Evolutionary conservation across 805 yeast genomes (phyloP), one percentile per base, ranked within the genome.

Genomic region (Jamesozyma spencerorum): DNA sequence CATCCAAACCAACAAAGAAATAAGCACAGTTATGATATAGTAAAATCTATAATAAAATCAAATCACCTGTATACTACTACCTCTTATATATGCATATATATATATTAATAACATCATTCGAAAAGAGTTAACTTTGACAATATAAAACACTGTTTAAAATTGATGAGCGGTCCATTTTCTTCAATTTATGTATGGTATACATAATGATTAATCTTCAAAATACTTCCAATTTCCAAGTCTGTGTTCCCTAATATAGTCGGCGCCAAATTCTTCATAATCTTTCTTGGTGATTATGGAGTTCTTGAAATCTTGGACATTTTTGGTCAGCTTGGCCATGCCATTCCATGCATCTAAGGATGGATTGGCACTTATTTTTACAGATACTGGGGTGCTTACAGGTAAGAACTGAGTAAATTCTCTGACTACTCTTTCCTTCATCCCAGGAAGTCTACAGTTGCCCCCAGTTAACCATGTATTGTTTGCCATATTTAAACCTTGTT

Each of bases 181-280:
- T n/a, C n/a, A n/a, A n/a, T n/a, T n/a, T n/a, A n/a, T n/a, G n/a
- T n/a, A n/a, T n/a, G n/a, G n/a, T n/a, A n/a, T n/a, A n/a, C n/a
- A n/a, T n/a, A n/a, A n/a, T n/a, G n/a, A n/a, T n/a, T 22, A 22
- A 10, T 22, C 26, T 31, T 54, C 53, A 34, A 56, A 52, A 47
- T 52, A 57, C 17, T 43, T 44, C 8, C 51, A 42, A 58, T 85
- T 84, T 2, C 97, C 94, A 49, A 84, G 62, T 10, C 77, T 75
- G 59, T 90, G 94, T 55, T 86, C 95, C 53, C 82, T 85, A 36
- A 88, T 77, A 57, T 87, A 90, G 41, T 85, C 96, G 0, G 85
- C 69, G 0, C 98, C 99, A 69, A 73, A 75, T 60, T 92, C 98
- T 34, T 80, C 81, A 55, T 86, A 92, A 47, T 88, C 95, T 41